Evolutionary conservation across 345 rosid genomes (phyloP), one percentile per base, ranked within the genome.

Genomic region (Aquilaria yunnanensis): DNA sequence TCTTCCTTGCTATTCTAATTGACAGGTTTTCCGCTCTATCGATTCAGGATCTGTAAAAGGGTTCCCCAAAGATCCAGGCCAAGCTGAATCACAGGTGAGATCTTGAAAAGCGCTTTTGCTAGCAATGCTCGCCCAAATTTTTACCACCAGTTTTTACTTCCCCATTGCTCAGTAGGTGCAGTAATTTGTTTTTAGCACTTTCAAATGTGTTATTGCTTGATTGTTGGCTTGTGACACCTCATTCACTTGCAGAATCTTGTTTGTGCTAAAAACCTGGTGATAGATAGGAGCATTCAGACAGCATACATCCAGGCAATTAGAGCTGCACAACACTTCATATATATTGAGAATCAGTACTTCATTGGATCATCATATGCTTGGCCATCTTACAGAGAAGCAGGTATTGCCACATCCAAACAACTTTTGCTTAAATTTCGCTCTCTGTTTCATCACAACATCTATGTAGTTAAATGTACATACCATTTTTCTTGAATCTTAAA

Each of bases 31-130:
- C 33, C 82, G 87, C 51, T 86, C 89, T 11, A 76, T 86, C 56
- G 92, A 86, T 73, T 83, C 93, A 30, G 96, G 96, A 62, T 89
- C 96, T 31, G 9, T 89, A 67, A 86, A 89, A 64, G 96, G 90
- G 70, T 89, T 89, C 74, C 90, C 96, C 2, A 84, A 86, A 77
- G 74, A 80, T 66, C 81, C 77, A 53, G 60, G 2, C 47, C 63
- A 78, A 59, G 84, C 84, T 54, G 81, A 78, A 32, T 76, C 73
- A 41, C 82, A 79, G 89, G 96, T 87, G 3, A 10, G 30, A 29
- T 10, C 32, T 37, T 37, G 7, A 37, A 37, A 37, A 3, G 43
- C 7, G 4, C 43, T 37, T 37, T 37, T 7, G 5, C 43, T 37
- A 37, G 7, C 43, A 37, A 37, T 37, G 43, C 43, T 7, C 43